Evolutionary conservation across 2,329 filamentous ascomycete genomes (phyloP).

Genomic region (Diaporthe batatas): DNA sequence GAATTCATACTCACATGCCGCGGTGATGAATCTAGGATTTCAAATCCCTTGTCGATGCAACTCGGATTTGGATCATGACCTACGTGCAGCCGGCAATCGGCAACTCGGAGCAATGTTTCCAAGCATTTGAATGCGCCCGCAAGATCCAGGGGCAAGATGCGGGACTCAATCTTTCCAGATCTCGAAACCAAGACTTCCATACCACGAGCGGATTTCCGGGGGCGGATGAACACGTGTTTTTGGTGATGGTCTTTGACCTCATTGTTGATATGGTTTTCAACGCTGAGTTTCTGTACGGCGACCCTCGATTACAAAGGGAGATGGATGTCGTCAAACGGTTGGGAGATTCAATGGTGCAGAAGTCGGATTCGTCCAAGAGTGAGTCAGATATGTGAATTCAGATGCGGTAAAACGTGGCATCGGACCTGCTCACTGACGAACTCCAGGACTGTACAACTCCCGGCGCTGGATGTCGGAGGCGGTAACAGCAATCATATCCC

Average conservation of each 20-base stretch:
- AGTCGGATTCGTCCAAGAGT: neutral
- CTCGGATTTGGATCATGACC: neutral
- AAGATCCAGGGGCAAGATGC: neutral
- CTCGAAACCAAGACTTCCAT: neutral
- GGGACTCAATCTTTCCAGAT: neutral
- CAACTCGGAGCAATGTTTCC: neutral
- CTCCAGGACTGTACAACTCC: neutral
- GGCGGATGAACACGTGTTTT: neutral
- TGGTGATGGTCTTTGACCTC: neutral
- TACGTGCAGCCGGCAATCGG: neutral
- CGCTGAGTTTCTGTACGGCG: neutral
- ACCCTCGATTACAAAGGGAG: neutral
- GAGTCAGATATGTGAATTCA: neutral
- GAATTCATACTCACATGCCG: neutral
- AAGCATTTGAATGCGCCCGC: neutral
- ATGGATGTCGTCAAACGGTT: slow-evolving; percentile 1
- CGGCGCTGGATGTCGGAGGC: slow-evolving; percentile 7
- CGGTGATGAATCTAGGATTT: neutral
- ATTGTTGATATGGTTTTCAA: neutral
- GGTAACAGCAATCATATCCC: neutral
- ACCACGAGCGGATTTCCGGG: neutral
- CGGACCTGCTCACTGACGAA: neutral
- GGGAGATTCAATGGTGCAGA: neutral
- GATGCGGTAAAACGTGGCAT: too few species aligned
- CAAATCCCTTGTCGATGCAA: neutral